A percentile compares a stretch with the other conserved stretches of the same genome.
These are phyloP conservation scores for Diutina mesorugosa DNA, from an alignment of 1,139 yeast genomes.

Conservation along the genomic window DNA sequence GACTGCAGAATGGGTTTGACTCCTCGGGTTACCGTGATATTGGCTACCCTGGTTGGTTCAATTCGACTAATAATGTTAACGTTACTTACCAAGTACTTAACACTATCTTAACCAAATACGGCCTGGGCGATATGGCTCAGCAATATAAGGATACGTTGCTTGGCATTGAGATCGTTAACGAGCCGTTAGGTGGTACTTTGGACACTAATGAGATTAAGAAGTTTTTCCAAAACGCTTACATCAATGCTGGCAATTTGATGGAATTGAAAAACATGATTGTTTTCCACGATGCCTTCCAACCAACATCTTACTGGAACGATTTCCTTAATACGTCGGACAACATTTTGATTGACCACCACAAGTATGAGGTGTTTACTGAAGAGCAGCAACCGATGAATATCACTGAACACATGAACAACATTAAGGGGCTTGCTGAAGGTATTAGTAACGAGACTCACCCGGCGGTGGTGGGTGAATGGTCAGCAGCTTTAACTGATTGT, in stretches of 20 bases:
- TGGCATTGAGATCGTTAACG: conserved; percentile 55
- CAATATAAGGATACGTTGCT: conserved; percentile 35
- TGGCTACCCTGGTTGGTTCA: conserved; percentile 38
- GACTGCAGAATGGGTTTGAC: conserved; percentile 63
- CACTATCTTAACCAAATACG: conserved; percentile 31
- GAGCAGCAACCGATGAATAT: conserved; percentile 24
- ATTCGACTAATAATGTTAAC: conserved; percentile 23
- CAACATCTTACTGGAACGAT: conserved; percentile 36
- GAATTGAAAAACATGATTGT: conserved; percentile 32
- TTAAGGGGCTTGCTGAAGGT: conserved; percentile 22
- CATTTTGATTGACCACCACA: conserved; percentile 51
- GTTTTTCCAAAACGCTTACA: conserved; percentile 29
- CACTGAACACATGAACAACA: conserved; percentile 24
- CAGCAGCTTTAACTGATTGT: conserved; percentile 55
- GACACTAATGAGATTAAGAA: conserved; percentile 22
- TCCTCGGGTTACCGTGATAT: conserved; percentile 46
- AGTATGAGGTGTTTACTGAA: conserved; percentile 44
- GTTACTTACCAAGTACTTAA: conserved; percentile 31
- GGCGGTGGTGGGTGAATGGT: conserved; percentile 51
- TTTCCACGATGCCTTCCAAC: conserved; percentile 47
- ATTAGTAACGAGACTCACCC: conserved; percentile 32
- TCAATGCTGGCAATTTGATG: conserved; percentile 20
- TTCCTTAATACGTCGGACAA: conserved; percentile 16
- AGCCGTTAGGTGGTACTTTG: conserved; percentile 38
- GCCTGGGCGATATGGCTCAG: conserved; percentile 14